phyloP scores from a whole-genome alignment of 306 rosid genomes.

The Ziziphus jujuba region DNA sequence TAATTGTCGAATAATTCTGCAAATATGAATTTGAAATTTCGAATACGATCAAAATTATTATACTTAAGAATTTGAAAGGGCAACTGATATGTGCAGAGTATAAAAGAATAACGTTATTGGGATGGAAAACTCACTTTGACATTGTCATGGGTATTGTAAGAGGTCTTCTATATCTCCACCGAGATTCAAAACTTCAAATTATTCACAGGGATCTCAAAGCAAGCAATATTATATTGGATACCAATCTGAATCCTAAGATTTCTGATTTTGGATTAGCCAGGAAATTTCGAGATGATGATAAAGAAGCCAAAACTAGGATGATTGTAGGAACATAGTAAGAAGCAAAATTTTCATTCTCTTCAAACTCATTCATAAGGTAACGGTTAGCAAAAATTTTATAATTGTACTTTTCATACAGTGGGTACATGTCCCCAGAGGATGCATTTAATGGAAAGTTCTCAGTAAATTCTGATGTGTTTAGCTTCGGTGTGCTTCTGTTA shows the following conservation, averaged over 20 bases:
- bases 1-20: too few relatives aligned
- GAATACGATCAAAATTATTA: too few relatives aligned
- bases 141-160: conserved; percentile 17
- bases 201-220: conserved; percentile 26
- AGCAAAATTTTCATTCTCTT: not conserved
- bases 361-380: not conserved
- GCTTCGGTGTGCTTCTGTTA: too few relatives aligned
- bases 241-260: conserved; percentile 18
- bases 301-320: conserved; percentile 15
- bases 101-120: not conserved
- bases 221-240: conserved; percentile 21
- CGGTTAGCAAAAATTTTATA: not conserved
- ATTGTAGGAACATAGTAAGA: conserved; percentile 26
- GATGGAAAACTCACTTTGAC: conserved; percentile 1
- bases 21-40: too few relatives aligned
- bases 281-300: not conserved
- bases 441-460: conserved; percentile 21
- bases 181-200: conserved; percentile 18
- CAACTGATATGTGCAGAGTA: not conserved
- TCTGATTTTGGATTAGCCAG: conserved; percentile 29
- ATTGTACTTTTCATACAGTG: conserved; percentile 3
- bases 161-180: conserved; percentile 25
- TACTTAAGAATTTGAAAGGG: too few relatives aligned
- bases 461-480: too few relatives aligned
- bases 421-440: conserved; percentile 26